phyloP scores from a whole-genome alignment of 2,329 filamentous ascomycete genomes.

The Phyllosticta citrichinensis region DNA sequence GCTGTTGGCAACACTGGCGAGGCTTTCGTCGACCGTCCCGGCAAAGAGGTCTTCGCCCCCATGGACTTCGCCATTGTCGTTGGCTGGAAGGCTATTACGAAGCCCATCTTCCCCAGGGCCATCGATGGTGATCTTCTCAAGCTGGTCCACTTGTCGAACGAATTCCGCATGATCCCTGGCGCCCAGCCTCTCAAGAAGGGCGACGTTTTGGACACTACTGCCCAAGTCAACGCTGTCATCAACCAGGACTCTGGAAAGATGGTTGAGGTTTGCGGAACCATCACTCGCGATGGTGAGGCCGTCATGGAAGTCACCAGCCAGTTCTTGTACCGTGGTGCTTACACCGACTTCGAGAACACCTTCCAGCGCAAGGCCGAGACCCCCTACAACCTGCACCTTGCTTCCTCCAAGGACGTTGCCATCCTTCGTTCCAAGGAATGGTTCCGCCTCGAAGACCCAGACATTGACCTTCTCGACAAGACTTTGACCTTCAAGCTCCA shows the following conservation, averaged over 20 bases:
- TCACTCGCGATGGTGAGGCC: conserved; percentile 67
- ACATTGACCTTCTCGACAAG: conserved; percentile 82
- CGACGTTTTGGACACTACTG: conserved; percentile 83
- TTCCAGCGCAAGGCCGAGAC: conserved; percentile 97
- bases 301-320: conserved; percentile 99
- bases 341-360: conserved; percentile 93
- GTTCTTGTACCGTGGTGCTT: conserved; percentile 89
- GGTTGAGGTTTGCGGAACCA: conserved; percentile 98
- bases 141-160: conserved; percentile 92
- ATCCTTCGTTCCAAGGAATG: conserved; percentile 94
- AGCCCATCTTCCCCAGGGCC: conserved; percentile 93
- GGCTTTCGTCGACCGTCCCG: conserved; percentile 90
- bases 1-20: conserved; percentile 96
- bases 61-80: conserved; percentile 99
- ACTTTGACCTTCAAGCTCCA: conserved; percentile 94
- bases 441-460: conserved; percentile 80
- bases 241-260: conserved; percentile 99
- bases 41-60: conserved; percentile 86
- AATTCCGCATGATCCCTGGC: conserved; percentile 96
- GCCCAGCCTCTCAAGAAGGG: conserved; percentile 93
- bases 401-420: conserved; percentile 81
- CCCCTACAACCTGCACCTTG: conserved; percentile 84
- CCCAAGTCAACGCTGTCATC: conserved; percentile 93
- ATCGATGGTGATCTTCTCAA: conserved; percentile 96
- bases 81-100: conserved; percentile 97